Base-by-base conservation (phyloP, 306 rosid species). In the Purshia tridentata region DNA sequence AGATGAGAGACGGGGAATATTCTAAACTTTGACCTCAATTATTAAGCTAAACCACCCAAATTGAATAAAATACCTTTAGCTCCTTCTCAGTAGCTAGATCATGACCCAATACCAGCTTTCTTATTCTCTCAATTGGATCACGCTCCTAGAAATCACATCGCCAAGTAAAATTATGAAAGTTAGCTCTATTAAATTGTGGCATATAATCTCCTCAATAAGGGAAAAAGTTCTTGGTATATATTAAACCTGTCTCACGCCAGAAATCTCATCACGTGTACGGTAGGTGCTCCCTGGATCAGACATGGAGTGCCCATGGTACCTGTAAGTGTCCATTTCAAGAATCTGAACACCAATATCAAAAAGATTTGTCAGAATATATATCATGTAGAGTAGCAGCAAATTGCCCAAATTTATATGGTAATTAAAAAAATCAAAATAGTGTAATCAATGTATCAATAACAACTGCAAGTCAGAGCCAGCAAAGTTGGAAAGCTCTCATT, bases 211-310 rank as follows among this genome's bases (percentile, higher is more conserved):
- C 47, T 67, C 23, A 40, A 19, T 64, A 45, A n/a, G 46, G 3
- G 15, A 19, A 59, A 46, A 18, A 61, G 46, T 18, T 61, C 67
- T 48, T 41, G 45, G 18, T 29, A 78, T 1, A 55, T 69, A 81
- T 60, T 74, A 53, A 60, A 95, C 98, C 97, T 91, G 98, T 88
- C 99, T 85, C 65, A 95, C 87, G 10, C 98, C 97, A 80, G 98
- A 90, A 72, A 95, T 86, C 82, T 95, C 98, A 82, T 91, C 99
- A 79, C 99, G 96, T 40, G 99, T 89, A 16, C 97, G 93, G 78
- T 95, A 95, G 53, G 99, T 95, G 87, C 98, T 95, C 35, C 99
- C 99, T 72, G 97, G 99, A 86, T 95, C 99, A 79, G 98, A 95
- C 99, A 93, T 91, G 52, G 98, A 91, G 84, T 95, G 99, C 42